These are phyloP conservation scores for Antrodiella citrinella DNA, from an alignment of 768 basidiomycete genomes.

Conservation along the genomic window DNA sequence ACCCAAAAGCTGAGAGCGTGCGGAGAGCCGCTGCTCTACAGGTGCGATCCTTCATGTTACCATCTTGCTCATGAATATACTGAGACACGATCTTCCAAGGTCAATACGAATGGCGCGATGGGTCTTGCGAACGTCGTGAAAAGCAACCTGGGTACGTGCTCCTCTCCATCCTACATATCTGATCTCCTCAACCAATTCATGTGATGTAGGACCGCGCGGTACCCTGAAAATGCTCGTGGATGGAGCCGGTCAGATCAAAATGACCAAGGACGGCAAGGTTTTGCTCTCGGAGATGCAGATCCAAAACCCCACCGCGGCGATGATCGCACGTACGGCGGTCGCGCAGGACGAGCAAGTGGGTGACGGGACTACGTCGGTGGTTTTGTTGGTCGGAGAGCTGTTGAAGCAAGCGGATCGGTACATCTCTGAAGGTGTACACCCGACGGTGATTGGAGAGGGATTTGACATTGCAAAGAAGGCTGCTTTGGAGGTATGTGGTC, in stretches of 20 bases:
- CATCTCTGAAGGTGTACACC: slow-evolving; percentile 97
- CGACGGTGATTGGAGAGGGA: slow-evolving; percentile 90
- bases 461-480: slow-evolving; percentile 98
- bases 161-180: slow-evolving; percentile 6
- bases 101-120: slow-evolving; percentile 91
- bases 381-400: slow-evolving; percentile 90
- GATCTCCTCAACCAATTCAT: slow-evolving; percentile 1
- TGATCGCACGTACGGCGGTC: slow-evolving; percentile 97
- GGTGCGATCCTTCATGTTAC: slow-evolving; percentile 35
- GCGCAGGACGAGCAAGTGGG: slow-evolving; percentile 99
- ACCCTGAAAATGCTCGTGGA: slow-evolving; percentile 99
- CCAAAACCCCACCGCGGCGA: slow-evolving; percentile 96
- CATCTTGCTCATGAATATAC: slow-evolving; percentile 15
- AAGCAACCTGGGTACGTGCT: slow-evolving; percentile 78
- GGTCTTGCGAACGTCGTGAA: slow-evolving; percentile 96
- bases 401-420: slow-evolving; percentile 97
- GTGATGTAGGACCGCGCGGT: slow-evolving; percentile 74
- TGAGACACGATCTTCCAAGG: slow-evolving; percentile 35
- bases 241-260: slow-evolving; percentile 96
- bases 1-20: slow-evolving; percentile 93
- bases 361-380: slow-evolving; percentile 97
- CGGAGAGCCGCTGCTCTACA: slow-evolving; percentile 85
- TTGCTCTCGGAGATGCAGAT: slow-evolving; percentile 99
- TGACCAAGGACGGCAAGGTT: slow-evolving; percentile 99
- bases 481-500: slow-evolving; percentile 62